These are phyloP conservation scores for Austroboletus sp. DNA, from an alignment of 1,284 basidiomycete species.

Conservation along the genomic window DNA sequence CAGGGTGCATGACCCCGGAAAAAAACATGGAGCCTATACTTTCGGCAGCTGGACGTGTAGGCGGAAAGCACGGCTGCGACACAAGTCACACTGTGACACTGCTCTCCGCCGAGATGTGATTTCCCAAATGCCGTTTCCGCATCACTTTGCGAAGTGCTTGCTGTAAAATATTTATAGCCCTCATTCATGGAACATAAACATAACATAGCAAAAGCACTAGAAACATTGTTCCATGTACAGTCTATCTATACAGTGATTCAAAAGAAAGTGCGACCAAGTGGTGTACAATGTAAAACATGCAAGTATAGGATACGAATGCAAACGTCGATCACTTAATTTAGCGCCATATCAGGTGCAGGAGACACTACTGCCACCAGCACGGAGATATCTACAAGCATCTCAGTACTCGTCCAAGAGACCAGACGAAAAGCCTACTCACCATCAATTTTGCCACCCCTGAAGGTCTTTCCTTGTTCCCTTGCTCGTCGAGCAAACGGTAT, in stretches of 20 bases:
- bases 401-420: conserved; percentile 1
- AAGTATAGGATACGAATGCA: conserved; percentile 11
- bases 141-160: too few species aligned
- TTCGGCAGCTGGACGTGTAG: too few species aligned
- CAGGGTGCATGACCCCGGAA: too few species aligned
- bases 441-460: conserved; percentile 70
- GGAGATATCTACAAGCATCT: conserved; percentile 50
- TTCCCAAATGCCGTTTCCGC: too few species aligned
- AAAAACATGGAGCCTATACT: too few species aligned
- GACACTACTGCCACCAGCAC: conserved; percentile 57
- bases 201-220: not conserved
- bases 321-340: conserved; percentile 7
- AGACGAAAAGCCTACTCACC: conserved; percentile 42
- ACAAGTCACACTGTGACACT: too few species aligned
- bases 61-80: too few species aligned
- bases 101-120: too few species aligned
- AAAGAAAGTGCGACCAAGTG: not conserved
- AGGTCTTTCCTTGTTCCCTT: conserved; percentile 53
- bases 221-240: conserved; percentile 17
- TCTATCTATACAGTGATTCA: conserved; percentile 27
- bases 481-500: conserved; percentile 66
- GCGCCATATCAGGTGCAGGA: conserved; percentile 32
- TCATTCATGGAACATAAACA: too few species aligned
- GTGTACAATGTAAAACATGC: conserved; percentile 8
- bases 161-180: too few species aligned